phyloP scores from a whole-genome alignment of 345 rosid genomes.

The Euphorbia lathyris region DNA sequence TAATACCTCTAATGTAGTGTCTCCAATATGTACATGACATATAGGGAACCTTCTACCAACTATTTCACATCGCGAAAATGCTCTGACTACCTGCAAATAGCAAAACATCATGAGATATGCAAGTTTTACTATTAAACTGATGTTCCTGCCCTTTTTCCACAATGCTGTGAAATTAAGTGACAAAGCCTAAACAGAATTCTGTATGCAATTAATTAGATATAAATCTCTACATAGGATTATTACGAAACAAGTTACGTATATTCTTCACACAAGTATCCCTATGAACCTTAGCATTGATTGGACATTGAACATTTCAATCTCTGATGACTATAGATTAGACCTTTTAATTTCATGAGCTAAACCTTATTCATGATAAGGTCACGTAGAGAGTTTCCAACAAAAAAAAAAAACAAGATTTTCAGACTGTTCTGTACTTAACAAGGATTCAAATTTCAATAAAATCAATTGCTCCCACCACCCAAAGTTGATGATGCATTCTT shows the following conservation, averaged over 20 bases:
- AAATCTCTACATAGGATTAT: background rate
- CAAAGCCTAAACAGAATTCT: background rate
- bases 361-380: background rate
- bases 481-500: background rate
- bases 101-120: background rate
- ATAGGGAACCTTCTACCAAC: constrained; percentile 74
- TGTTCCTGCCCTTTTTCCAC: background rate
- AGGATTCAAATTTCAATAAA: background rate
- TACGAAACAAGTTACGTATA: background rate
- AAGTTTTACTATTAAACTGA: background rate
- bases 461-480: background rate
- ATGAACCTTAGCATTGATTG: background rate
- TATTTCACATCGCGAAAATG: constrained; percentile 48
- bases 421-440: constrained; percentile 7
- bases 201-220: background rate
- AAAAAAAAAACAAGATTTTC: background rate
- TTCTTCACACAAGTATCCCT: background rate
- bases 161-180: background rate
- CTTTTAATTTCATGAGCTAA: background rate
- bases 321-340: background rate
- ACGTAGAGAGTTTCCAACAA: background rate
- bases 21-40: constrained; percentile 56
- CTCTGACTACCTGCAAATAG: constrained; percentile 39
- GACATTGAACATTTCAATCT: background rate
- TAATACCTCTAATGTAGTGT: constrained; percentile 51